These are phyloP conservation scores for Arachnomyces sp. DNA, from an alignment of 2,329 filamentous ascomycete genomes.

Conservation along the genomic window DNA sequence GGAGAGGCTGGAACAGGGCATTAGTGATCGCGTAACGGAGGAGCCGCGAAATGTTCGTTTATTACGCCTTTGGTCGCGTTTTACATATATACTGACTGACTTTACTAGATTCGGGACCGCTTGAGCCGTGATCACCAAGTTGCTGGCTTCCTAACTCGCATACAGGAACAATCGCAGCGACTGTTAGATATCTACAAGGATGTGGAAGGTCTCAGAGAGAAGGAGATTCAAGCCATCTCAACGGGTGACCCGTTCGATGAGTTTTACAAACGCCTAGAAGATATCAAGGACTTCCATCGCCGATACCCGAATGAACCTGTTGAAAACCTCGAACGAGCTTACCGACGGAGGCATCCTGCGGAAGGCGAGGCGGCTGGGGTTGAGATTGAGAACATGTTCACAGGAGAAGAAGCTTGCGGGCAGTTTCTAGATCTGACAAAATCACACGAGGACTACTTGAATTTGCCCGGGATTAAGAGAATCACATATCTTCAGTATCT, in stretches of 20 bases:
- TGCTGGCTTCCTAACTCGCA: slow-evolving; percentile 74
- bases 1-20: slow-evolving; percentile 88
- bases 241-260: slow-evolving; percentile 81
- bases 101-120: slow-evolving; percentile 73
- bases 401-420: slow-evolving; percentile 88
- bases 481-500: slow-evolving; percentile 89
- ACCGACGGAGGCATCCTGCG: slow-evolving; percentile 62
- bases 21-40: slow-evolving; percentile 79
- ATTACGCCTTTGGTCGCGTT: slow-evolving; percentile 4
- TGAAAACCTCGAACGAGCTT: slow-evolving; percentile 89
- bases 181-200: slow-evolving; percentile 81
- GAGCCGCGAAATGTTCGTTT: slow-evolving; percentile 75
- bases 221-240: slow-evolving; percentile 76
- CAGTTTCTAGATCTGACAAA: slow-evolving; percentile 83
- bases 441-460: slow-evolving; percentile 81
- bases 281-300: slow-evolving; percentile 79
- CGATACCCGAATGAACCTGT: slow-evolving; percentile 90
- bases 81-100: slow-evolving; percentile 11
- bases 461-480: slow-evolving; percentile 78
- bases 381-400: slow-evolving; percentile 85
- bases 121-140: slow-evolving; percentile 90
- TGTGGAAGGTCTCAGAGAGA: slow-evolving; percentile 60
- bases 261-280: slow-evolving; percentile 77
- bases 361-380: slow-evolving; percentile 57
- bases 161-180: slow-evolving; percentile 75